These are phyloP conservation scores for Xerocomus amazonicus DNA, from an alignment of 1,284 basidiomycete genomes.

Conservation along the genomic window DNA sequence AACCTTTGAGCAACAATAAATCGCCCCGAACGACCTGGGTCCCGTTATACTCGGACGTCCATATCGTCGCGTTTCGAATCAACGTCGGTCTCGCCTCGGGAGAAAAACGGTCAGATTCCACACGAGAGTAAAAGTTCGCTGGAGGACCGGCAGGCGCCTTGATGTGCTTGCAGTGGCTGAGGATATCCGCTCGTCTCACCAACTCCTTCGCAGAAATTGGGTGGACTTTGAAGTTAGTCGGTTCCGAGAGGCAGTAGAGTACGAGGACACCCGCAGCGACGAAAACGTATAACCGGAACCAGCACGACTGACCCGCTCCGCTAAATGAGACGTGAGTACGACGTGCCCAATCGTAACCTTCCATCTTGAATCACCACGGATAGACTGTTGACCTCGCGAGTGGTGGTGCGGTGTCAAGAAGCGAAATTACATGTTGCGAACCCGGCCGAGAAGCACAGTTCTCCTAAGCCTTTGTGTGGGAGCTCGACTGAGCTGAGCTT, in stretches of 20 bases:
- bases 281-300: not conserved
- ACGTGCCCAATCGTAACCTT: too few relatives aligned
- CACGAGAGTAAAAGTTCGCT: not conserved
- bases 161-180: not conserved
- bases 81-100: not conserved
- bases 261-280: not conserved
- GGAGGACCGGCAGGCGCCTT: not conserved
- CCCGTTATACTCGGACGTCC: not conserved
- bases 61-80: not conserved
- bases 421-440: too few relatives aligned
- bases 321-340: too few relatives aligned
- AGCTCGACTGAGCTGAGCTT: too few relatives aligned
- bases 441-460: too few relatives aligned
- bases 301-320: not conserved
- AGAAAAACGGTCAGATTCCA: not conserved
- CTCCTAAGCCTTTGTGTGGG: too few relatives aligned
- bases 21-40: not conserved
- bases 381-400: too few relatives aligned
- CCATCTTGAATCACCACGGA: too few relatives aligned
- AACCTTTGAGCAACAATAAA: not conserved
- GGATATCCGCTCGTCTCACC: not conserved
- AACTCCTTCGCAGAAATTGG: not conserved
- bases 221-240: not conserved
- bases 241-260: not conserved
- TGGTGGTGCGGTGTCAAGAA: too few relatives aligned